Evolutionary conservation across 2,329 filamentous ascomycete species (phyloP).

Genomic region (Colletotrichum sidae): DNA sequence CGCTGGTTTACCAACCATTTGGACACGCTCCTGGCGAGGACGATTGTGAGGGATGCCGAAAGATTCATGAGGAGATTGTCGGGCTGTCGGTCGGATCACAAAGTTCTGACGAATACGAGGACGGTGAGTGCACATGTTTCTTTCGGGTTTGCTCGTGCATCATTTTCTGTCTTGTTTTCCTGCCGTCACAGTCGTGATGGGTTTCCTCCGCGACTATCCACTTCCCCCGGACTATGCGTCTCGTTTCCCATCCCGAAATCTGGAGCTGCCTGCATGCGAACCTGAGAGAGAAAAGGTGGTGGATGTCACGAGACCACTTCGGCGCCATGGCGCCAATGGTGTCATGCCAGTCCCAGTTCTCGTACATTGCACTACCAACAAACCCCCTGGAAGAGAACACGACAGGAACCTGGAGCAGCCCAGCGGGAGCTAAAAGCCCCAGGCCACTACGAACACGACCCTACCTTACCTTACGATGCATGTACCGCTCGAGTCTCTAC

Average conservation of each 20-base stretch:
- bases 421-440: slow-evolving; percentile 23
- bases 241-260: neutral
- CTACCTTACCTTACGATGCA: too few species aligned
- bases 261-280: too few species aligned
- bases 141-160: neutral
- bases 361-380: too few species aligned
- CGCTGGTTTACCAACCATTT: slow-evolving; percentile 14
- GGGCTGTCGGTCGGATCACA: slow-evolving; percentile 24
- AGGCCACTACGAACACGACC: neutral
- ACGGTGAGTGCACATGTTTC: slow-evolving; percentile 18
- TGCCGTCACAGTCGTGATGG: too few species aligned
- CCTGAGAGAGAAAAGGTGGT: neutral
- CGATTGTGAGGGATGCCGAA: slow-evolving; percentile 34
- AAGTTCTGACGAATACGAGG: slow-evolving; percentile 29
- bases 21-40: slow-evolving; percentile 13
- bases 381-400: slow-evolving; percentile 13
- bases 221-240: neutral
- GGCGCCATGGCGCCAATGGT: too few species aligned
- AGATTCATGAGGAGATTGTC: slow-evolving; percentile 33
- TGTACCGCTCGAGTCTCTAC: too few species aligned
- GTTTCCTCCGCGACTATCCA: neutral
- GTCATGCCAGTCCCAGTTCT: too few species aligned
- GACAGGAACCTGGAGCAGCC: slow-evolving; percentile 15
- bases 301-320: slow-evolving; percentile 2
- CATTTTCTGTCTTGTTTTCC: too few species aligned